A percentile compares a stretch with the other conserved stretches of the same genome.
These are phyloP conservation scores for Beauveria bassiana DNA, from an alignment of 2,329 filamentous ascomycete genomes.

Conservation along the genomic window DNA sequence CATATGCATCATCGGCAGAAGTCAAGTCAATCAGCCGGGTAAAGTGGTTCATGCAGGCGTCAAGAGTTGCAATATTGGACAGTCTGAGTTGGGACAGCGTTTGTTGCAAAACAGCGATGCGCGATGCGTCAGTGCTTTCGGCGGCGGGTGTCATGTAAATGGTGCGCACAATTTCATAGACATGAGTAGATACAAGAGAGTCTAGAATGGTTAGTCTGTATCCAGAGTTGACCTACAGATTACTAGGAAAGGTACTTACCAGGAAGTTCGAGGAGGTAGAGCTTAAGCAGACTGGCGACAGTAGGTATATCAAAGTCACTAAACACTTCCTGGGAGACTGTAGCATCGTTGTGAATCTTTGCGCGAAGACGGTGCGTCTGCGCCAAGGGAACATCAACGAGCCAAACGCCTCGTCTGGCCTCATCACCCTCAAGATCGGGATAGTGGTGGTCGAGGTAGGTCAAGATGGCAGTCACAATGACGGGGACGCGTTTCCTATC, in stretches of 20 bases:
- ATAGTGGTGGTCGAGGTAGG: slow-evolving; percentile 93
- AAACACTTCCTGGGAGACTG: slow-evolving; percentile 66
- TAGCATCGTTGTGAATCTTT: slow-evolving; percentile 80
- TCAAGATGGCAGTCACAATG: slow-evolving; percentile 86
- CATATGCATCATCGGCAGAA: slow-evolving; percentile 84
- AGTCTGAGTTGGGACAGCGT: slow-evolving; percentile 90
- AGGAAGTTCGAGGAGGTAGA: slow-evolving; percentile 91
- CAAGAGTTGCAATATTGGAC: slow-evolving; percentile 96
- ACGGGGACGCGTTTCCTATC: slow-evolving; percentile 94
- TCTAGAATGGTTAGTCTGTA: slow-evolving; percentile 46
- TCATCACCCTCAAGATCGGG: slow-evolving; percentile 96
- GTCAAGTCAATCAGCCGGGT: slow-evolving; percentile 94
- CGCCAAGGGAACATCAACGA: slow-evolving; percentile 79
- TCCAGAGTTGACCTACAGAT: neutral
- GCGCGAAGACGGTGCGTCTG: slow-evolving; percentile 79
- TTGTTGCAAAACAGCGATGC: slow-evolving; percentile 87
- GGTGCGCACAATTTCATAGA: slow-evolving; percentile 97
- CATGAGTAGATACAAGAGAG: slow-evolving; percentile 94
- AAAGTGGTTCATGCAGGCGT: slow-evolving; percentile 97
- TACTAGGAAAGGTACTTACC: slow-evolving; percentile 46
- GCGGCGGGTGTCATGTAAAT: slow-evolving; percentile 81
- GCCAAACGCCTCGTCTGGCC: slow-evolving; percentile 84
- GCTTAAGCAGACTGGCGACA: slow-evolving; percentile 83
- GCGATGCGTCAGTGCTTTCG: slow-evolving; percentile 68
- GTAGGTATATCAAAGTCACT: slow-evolving; percentile 90